Percentiles rank a stretch among this genome's conserved stretches.
Evolutionary conservation across 2,329 filamentous ascomycete species (phyloP).

Genomic region (Nannizziopsis barbatae): DNA sequence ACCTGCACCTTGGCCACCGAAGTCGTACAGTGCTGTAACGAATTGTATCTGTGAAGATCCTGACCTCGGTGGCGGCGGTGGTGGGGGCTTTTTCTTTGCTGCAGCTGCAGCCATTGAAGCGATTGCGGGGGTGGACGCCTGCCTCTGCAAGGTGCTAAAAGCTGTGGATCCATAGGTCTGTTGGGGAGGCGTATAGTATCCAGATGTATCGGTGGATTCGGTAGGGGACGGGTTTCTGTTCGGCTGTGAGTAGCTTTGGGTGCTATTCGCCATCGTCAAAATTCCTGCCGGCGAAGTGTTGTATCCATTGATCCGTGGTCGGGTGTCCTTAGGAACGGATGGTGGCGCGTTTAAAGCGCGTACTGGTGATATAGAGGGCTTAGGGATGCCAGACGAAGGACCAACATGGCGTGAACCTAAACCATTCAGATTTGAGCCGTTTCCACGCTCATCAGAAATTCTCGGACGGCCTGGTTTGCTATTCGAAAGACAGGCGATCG

Average conservation of each 20-base stretch:
- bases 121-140: conserved; percentile 25
- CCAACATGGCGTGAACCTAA: conserved; percentile 29
- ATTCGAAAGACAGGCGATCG: conserved; percentile 50
- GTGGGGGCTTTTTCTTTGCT: conserved; percentile 59
- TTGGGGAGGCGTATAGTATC: background rate
- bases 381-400: conserved; percentile 25
- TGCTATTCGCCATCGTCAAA: background rate
- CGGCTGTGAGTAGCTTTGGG: conserved; percentile 5
- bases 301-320: conserved; percentile 20
- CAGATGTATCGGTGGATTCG: background rate
- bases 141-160: conserved; percentile 5
- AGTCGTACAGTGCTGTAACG: conserved; percentile 65
- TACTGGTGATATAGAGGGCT: conserved; percentile 23
- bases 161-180: conserved; percentile 5
- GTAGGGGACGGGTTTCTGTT: background rate
- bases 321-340: conserved; percentile 20
- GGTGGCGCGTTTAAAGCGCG: conserved; percentile 20
- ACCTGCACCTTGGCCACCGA: conserved; percentile 55
- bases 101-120: conserved; percentile 35
- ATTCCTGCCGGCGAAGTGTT: conserved; percentile 3
- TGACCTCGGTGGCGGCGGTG: conserved; percentile 51
- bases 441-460: conserved; percentile 39
- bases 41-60: conserved; percentile 42
- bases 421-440: conserved; percentile 30
- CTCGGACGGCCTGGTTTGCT: conserved; percentile 56